These are phyloP conservation scores for Gaeumannomyces sp. DNA, from an alignment of 2,329 filamentous ascomycete genomes.

Conservation along the genomic window DNA sequence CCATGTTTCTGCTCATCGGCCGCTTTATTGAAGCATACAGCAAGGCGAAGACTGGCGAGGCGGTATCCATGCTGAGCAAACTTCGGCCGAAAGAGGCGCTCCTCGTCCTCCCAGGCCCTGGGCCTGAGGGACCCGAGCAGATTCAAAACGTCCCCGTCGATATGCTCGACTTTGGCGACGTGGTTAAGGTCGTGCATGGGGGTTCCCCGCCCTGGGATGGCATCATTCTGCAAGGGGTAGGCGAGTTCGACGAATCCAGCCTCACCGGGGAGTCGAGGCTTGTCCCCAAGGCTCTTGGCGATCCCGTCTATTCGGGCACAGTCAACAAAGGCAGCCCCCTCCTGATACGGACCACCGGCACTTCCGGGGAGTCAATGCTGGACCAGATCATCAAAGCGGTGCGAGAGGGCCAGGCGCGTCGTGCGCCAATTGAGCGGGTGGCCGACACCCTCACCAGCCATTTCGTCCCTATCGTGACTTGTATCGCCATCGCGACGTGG, in stretches of 20 bases:
- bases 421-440: slow-evolving; percentile 69
- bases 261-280: slow-evolving; percentile 72
- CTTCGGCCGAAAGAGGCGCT: slow-evolving; percentile 60
- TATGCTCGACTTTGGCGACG: slow-evolving; percentile 67
- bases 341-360: slow-evolving; percentile 56
- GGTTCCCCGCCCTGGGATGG: slow-evolving; percentile 83
- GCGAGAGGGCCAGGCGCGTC: slow-evolving; percentile 68
- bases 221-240: slow-evolving; percentile 53
- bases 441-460: slow-evolving; percentile 68
- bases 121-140: no score
- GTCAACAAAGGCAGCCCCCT: slow-evolving; percentile 64
- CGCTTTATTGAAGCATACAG: slow-evolving; percentile 79
- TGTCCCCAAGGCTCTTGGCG: slow-evolving; percentile 56
- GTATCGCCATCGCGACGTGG: slow-evolving; percentile 67
- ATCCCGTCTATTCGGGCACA: slow-evolving; percentile 66
- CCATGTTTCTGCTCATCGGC: slow-evolving; percentile 72
- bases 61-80: slow-evolving; percentile 53
- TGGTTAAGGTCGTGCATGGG: slow-evolving; percentile 70
- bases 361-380: slow-evolving; percentile 66
- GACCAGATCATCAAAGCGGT: slow-evolving; percentile 74
- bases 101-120: slow-evolving; percentile 47
- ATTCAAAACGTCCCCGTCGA: slow-evolving; percentile 42
- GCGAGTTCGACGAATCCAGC: slow-evolving; percentile 81
- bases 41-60: slow-evolving; percentile 71
- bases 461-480: slow-evolving; percentile 67